Evolutionary conservation across 2,329 filamentous ascomycete genomes (phyloP), one percentile per base, ranked within the genome.

Genomic region (Hymenoscyphus albidus): DNA sequence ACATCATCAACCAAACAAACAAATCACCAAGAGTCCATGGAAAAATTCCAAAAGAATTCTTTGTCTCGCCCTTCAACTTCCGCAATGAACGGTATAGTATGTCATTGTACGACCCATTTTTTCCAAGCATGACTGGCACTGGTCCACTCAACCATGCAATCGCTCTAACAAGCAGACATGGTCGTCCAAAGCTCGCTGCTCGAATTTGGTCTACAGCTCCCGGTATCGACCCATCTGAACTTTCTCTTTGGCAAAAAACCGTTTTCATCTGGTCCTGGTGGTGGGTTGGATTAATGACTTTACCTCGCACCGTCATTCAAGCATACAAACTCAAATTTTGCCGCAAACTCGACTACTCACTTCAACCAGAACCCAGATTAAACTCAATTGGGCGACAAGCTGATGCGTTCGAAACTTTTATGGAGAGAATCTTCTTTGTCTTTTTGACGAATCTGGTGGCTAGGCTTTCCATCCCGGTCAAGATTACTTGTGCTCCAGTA

Each of bases 41-140:
- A 22, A 77, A 77, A 0, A 90, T 86, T 85, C 75, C 78, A 5
- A 93, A 93, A 70, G 88, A 91, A 68, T 91, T 93, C 68, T 89
- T 92, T 72, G 88, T 92, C 18, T 92, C 88, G 1, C 88, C 88
- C 0, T 93, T 93, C 80, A 93, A 90, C 73, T 85, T 83, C 5
- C 80, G 82, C 38, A 82, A 83, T 61, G 84, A 84, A 2, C 77
- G 76, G 0, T 88, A 86, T 71, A 83, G 80, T 1, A 70, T 87
- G 14, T 70, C 77, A 12, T 79, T 82, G 1, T 75, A 74, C 64
- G 83, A 88, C 68, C 80, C 82, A 2, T 75, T 86, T 12, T 74
- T 70, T 3, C 74, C 76, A 1, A 67, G 68, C 5, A 76, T 80
- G 73, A 70, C 78, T 32, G 76, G 74, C 10, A 74, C 75, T 59